Evolutionary conservation across 1,284 basidiomycete genomes (phyloP).

Genomic region (Malassezia brasiliensis): DNA sequence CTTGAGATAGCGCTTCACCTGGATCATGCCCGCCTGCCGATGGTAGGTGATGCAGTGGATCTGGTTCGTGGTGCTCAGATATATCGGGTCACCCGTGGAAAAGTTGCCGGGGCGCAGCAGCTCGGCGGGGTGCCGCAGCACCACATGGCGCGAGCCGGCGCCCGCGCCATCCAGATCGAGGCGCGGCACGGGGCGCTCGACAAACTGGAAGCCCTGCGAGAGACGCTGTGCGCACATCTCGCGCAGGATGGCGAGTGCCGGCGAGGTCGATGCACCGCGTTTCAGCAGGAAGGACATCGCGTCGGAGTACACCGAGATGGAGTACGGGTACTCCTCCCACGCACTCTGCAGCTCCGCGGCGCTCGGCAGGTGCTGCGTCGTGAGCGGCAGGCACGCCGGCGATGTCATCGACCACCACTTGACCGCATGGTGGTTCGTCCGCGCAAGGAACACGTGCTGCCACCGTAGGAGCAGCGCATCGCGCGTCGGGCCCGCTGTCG

Average conservation of each 20-base stretch:
- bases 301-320: conserved; percentile 38
- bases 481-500: neutral
- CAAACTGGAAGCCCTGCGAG: conserved; percentile 92
- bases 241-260: conserved; percentile 66
- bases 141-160: conserved; percentile 20
- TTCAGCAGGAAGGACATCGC: conserved; percentile 43
- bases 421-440: conserved; percentile 70
- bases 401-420: conserved; percentile 74
- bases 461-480: conserved; percentile 49
- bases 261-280: conserved; percentile 56
- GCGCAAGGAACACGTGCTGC: conserved; percentile 75
- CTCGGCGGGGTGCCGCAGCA: conserved; percentile 40
- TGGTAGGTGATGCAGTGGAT: conserved; percentile 81
- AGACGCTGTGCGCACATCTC: conserved; percentile 87
- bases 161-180: conserved; percentile 12
- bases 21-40: conserved; percentile 67
- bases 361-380: conserved; percentile 58
- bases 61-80: conserved; percentile 86
- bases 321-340: conserved; percentile 47
- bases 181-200: conserved; percentile 48
- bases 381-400: conserved; percentile 69
- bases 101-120: conserved; percentile 44
- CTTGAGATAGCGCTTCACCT: conserved; percentile 76
- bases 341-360: conserved; percentile 33
- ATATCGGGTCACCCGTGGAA: conserved; percentile 57